Percentiles rank a stretch among this genome's conserved stretches.
Conservation (phyloP, 164 flowering plant species). For the Euptelea pleiosperma region DNA sequence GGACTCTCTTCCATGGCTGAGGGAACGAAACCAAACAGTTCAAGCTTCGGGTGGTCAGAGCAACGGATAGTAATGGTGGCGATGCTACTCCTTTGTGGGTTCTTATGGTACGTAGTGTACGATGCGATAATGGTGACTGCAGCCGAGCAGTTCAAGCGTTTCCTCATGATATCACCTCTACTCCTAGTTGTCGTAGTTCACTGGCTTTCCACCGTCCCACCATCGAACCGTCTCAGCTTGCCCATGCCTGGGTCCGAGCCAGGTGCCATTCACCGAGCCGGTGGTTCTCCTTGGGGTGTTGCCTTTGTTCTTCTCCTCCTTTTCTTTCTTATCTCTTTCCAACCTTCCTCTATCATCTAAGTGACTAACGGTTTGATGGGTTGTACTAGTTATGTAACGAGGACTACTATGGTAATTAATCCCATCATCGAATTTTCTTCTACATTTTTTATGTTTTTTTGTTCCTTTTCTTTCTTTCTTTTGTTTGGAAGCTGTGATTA, state of each 20-base stretch:
- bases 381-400: too few species aligned
- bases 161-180: slow-evolving; percentile 36
- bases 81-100: slow-evolving; percentile 14
- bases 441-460: too few species aligned
- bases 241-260: slow-evolving; percentile 41
- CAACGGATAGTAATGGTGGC: slow-evolving; percentile 24
- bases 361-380: too few species aligned
- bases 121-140: slow-evolving; percentile 39
- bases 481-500: too few species aligned
- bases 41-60: slow-evolving; percentile 15
- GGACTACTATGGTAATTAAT: too few species aligned
- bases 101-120: slow-evolving; percentile 30
- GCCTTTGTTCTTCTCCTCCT: slow-evolving; percentile 34
- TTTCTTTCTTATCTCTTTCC: slow-evolving; percentile 31
- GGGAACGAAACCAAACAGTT: slow-evolving; percentile 14
- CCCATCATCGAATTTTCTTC: too few species aligned
- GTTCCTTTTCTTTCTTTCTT: too few species aligned
- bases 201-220: slow-evolving; percentile 34
- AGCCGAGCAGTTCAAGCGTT: slow-evolving; percentile 30
- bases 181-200: slow-evolving; percentile 34
- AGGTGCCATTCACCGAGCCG: slow-evolving; percentile 38
- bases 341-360: too few species aligned
- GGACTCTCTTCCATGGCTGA: slow-evolving; percentile 22
- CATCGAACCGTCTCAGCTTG: slow-evolving; percentile 16
- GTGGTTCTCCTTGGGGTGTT: slow-evolving; percentile 43